Percentiles rank a stretch among this genome's conserved stretches.
phyloP scores from a whole-genome alignment of 2,329 filamentous ascomycete genomes.

The Colletotrichum navitas region DNA sequence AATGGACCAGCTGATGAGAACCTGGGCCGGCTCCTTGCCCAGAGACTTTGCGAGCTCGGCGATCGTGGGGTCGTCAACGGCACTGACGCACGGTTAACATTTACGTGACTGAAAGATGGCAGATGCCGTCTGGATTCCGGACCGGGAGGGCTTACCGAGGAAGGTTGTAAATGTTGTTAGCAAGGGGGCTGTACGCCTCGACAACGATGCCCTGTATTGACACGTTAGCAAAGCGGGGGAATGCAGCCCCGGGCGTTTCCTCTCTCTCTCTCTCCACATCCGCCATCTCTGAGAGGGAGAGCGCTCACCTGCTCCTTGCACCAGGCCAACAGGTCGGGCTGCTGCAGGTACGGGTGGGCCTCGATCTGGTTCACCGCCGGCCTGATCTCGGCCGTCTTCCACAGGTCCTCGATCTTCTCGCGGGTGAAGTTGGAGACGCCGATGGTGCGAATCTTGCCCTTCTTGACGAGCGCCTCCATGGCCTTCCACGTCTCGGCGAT shows the following conservation, averaged over 20 bases:
- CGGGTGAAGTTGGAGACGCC: constrained; percentile 71
- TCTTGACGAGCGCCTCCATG: constrained; percentile 69
- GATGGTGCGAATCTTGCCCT: constrained; percentile 68
- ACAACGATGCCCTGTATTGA: constrained; percentile 61
- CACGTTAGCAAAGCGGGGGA: constrained; percentile 19
- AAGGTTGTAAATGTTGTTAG: constrained; percentile 62
- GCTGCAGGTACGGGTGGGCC: constrained; percentile 61
- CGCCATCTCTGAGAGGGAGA: no score
- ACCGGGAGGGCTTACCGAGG: constrained; percentile 26
- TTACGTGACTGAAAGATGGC: neutral
- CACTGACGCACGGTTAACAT: constrained; percentile 47
- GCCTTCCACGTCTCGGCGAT: constrained; percentile 71
- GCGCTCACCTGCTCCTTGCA: constrained; percentile 54
- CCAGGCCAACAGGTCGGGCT: constrained; percentile 64
- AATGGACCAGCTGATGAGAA: constrained; percentile 67
- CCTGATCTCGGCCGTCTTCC: constrained; percentile 59
- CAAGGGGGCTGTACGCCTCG: constrained; percentile 71
- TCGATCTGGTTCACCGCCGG: constrained; percentile 66
- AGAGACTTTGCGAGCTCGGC: constrained; percentile 65
- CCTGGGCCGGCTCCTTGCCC: constrained; percentile 63
- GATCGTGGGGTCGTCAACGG: constrained; percentile 63
- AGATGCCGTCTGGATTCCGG: neutral
- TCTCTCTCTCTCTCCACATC: neutral
- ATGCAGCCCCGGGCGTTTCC: constrained; percentile 18
- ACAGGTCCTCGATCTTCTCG: constrained; percentile 65